Evolutionary conservation across 768 basidiomycete genomes (phyloP).

Genomic region (Phlebiopsis flavidoalba): DNA sequence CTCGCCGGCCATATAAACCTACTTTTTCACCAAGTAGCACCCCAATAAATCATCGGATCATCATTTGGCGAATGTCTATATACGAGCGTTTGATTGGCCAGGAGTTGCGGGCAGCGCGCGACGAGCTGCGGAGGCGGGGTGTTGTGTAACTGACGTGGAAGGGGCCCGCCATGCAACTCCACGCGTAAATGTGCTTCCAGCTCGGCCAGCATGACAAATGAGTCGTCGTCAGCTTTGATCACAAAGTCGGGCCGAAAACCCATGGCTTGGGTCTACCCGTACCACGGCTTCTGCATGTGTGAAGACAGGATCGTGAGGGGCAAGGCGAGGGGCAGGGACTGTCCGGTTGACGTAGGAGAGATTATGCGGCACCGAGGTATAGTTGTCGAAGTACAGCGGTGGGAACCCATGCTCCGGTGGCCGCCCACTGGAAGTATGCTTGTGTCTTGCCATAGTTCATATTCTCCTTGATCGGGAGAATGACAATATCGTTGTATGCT

Average conservation of each 20-base stretch:
- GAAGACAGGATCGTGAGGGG: constrained; percentile 64
- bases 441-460: constrained; percentile 96
- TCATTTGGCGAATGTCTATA: constrained; percentile 17
- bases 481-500: constrained; percentile 85
- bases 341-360: constrained; percentile 68
- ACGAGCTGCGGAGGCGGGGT: background rate
- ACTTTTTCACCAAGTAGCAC: constrained; percentile 87
- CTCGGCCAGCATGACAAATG: constrained; percentile 92
- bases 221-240: constrained; percentile 93
- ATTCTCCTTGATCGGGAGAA: constrained; percentile 83
- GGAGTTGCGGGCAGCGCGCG: constrained; percentile 7
- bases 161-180: constrained; percentile 47
- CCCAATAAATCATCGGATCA: constrained; percentile 84
- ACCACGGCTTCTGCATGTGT: constrained; percentile 59
- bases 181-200: constrained; percentile 85
- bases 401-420: constrained; percentile 89
- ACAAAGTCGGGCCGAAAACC: constrained; percentile 86
- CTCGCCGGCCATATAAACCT: constrained; percentile 93
- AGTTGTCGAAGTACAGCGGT: constrained; percentile 53
- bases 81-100: constrained; percentile 5
- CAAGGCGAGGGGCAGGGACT: constrained; percentile 49
- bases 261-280: no score
- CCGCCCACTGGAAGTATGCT: constrained; percentile 90
- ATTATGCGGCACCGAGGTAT: constrained; percentile 35
- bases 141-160: constrained; percentile 11